Evolutionary conservation across 768 basidiomycete species (phyloP), one percentile per base, ranked within the genome.

Genomic region (Termitomyces sp.): DNA sequence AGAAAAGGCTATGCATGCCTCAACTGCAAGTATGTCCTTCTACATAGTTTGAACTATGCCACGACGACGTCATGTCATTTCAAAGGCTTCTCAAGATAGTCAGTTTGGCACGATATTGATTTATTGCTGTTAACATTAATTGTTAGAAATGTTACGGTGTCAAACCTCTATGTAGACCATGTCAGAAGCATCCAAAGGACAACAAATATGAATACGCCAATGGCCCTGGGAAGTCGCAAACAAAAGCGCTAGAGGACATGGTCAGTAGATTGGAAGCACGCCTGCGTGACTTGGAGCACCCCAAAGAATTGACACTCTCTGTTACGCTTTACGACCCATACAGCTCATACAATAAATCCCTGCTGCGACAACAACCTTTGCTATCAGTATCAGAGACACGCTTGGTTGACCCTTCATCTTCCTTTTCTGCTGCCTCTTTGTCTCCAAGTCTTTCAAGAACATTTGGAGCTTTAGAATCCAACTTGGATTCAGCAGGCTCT

Each of bases 191-290:
- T 26, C 81, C 84, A 38, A 81, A 85, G 58, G 77, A 77, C 28
- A 86, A 86, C 54, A 84, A 84, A 32, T 90, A 87, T 68, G 87
- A 89, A 70, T 90, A 88, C 67, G 75, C 82, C 6, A 86, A 88
- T 63, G 83, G 82, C 6, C 78, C 78, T 33, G 79, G 79, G 44
- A 79, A 83, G 58, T 83, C 87, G 20, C 73, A 80, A 55, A 87
- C 82, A 3, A 77, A 85, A 63, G 73, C 76, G 5, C 69, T 89
- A 20, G 85, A 87, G 65, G 84, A 86, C 38, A 79, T 82, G 1
- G 73, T 88, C 24, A 71, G 76, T 0, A 74, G 80, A 32, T 70
- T 88, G 36, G 80, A 80, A 67, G 77, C 81, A 42, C 78, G 86
- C 40, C 72, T 89, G 8, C 73, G 73, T 47, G 83, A 85, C 59